Evolutionary conservation across 345 rosid species (phyloP), one percentile per base, ranked within the genome.

Genomic region (Gossypium herbaceum): DNA sequence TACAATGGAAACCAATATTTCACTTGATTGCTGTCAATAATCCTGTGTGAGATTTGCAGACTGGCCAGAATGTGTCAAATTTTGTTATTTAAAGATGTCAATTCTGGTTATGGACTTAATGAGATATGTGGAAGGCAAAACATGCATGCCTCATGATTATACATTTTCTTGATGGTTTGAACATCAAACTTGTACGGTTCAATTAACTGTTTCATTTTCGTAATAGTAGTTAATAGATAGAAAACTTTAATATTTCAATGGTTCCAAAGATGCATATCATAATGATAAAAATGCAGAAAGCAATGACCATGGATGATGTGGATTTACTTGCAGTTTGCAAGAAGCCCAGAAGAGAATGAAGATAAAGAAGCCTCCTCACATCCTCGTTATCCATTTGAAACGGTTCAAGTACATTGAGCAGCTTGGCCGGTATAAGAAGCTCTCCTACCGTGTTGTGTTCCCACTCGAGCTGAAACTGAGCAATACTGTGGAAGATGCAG

Each of bases 331-430:
- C 93, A 94, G 99, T 83, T 88, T 93, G 86, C 99, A 95, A 84
- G 99, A 95, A 87, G 99, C 98, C 17, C 98, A 92, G 76, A 96
- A 96, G 86, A 87, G 98, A 84, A 96, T 96, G 98, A 96, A 96
- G 90, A 96, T 96, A 81, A 96, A 96, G 91, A 96, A 93, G 83
- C 92, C 98, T 12, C 98, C 97, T 69, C 87, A 96, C 67, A 88
- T 93, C 76, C 76, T 96, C 75, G 99, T 96, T 24, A 96, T 92
- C 76, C 99, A 96, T 75, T 86, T 96, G 19, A 93, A 96, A 81
- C 88, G 99, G 72, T 96, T 96, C 83, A 96, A 96, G 76, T 96
- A 96, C 86, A 90, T 96, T 2, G 99, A 96, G 79, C 98, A 96
- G 86, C 81, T 96, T 56, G 96, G 97, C 7, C 94, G 98, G 5